Evolutionary conservation across 805 yeast genomes (phyloP), one percentile per base, ranked within the genome.

Genomic region (Tanozyma kutaoensis): DNA sequence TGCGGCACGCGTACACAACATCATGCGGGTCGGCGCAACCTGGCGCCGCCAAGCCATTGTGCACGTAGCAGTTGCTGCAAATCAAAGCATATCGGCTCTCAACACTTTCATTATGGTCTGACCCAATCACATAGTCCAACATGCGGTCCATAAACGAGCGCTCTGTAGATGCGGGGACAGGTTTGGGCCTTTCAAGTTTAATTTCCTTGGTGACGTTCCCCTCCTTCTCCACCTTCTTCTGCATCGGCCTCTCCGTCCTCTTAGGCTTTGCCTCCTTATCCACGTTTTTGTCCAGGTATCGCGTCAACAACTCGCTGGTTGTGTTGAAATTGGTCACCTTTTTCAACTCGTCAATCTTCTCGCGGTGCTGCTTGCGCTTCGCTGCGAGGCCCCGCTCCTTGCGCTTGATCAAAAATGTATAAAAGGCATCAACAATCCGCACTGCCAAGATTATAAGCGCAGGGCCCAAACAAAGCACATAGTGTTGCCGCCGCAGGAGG

Each of bases 31-130:
- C 43, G 3, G 45, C 33, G 32, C 63, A 52, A 6, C 77, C 76
- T 2, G 80, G 84, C 4, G 84, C 80, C 0, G 93, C 93, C 24
- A 81, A 58, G 1, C 94, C 94, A 42, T 82, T 81, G 48, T 81
- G 93, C 12, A 58, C 59, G 14, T 48, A 54, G 43, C 94, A 81
- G n/a, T 59, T 51, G 12, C 42, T 36, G 45, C 94, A 81, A 11
- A 81, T 76, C 37, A 81, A 58, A 0, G 93, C 93, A 44, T 62
- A 77, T 24, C 93, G 50, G 31, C 55, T 55, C 24, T 69, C 69
- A 25, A 70, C 57, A 24, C 66, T 49, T 40, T 78, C 88, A 48
- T 74, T 81, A 27, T 67, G 69, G 13, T 85, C 88, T 15, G 65
- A 51, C 11, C 65, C 66, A 19, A 58, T 47, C 17, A 59, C 39